Percentiles rank a stretch among this genome's conserved stretches.
phyloP scores from a whole-genome alignment of 805 yeast species.

The Wickerhamomyces canadensis region DNA sequence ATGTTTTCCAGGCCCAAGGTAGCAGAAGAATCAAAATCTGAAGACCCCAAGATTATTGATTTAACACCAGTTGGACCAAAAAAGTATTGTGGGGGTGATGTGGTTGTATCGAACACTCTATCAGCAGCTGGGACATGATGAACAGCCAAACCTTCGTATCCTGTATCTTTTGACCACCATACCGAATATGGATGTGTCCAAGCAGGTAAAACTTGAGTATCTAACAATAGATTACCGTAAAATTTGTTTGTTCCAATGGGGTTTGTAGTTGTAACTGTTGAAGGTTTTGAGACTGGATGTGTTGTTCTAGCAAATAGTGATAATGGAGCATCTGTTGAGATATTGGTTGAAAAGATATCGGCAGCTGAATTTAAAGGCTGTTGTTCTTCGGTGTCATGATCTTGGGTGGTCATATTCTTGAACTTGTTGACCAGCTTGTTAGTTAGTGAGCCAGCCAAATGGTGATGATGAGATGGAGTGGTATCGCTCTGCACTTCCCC shows the following conservation, averaged over 20 bases:
- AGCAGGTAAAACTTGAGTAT: slow-evolving; percentile 57
- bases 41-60: slow-evolving; percentile 48
- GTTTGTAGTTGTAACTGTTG: slow-evolving; percentile 16
- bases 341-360: slow-evolving; percentile 37
- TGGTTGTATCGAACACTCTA: slow-evolving; percentile 64
- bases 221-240: slow-evolving; percentile 67
- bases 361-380: slow-evolving; percentile 3
- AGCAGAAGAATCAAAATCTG: slow-evolving; percentile 31
- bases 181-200: slow-evolving; percentile 83
- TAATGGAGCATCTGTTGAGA: slow-evolving; percentile 40
- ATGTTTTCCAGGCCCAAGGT: slow-evolving; percentile 25
- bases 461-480: too few species aligned
- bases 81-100: slow-evolving; percentile 50
- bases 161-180: slow-evolving; percentile 53
- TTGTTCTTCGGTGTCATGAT: slow-evolving; percentile 2
- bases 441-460: slow-evolving; percentile 3
- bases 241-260: slow-evolving; percentile 76
- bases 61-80: slow-evolving; percentile 65
- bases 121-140: slow-evolving; percentile 57
- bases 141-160: slow-evolving; percentile 55
- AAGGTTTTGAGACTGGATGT: slow-evolving; percentile 26
- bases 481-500: not conserved
- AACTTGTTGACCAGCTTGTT: slow-evolving; percentile 11
- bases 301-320: slow-evolving; percentile 29
- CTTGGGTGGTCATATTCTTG: slow-evolving; percentile 10